phyloP scores from a whole-genome alignment of 306 rosid genomes.

The Gastrolobium bilobum region DNA sequence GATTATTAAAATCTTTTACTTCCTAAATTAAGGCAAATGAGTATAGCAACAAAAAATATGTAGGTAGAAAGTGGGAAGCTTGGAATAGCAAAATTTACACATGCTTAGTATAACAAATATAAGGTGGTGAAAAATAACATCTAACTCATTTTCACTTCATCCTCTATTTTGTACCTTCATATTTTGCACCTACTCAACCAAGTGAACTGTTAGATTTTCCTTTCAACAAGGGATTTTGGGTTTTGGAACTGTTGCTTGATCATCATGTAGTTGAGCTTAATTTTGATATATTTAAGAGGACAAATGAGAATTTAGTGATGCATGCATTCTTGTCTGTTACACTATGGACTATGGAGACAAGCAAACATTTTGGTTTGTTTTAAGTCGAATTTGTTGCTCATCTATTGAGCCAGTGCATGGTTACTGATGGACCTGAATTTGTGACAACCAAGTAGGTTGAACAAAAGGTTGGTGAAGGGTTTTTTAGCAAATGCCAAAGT shows the following conservation, averaged over 20 bases:
- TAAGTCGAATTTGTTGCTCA: conserved; percentile 23
- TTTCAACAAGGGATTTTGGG: not conserved
- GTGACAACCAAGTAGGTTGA: conserved; percentile 62
- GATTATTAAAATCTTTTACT: conserved; percentile 4
- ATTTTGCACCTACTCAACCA: not conserved
- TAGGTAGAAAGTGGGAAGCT: not conserved
- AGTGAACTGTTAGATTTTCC: not conserved
- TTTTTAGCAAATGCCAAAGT: conserved; percentile 69
- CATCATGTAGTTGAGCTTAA: not conserved
- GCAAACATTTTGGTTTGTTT: not conserved
- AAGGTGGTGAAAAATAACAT: not conserved
- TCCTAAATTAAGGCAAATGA: conserved; percentile 7
- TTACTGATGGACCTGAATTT: conserved; percentile 29
- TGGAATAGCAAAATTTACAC: not conserved
- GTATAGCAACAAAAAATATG: not conserved
- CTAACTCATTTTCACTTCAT: conserved; percentile 22
- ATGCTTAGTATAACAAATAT: not conserved
- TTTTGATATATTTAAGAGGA: conserved; percentile 26
- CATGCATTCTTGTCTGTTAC: conserved; percentile 11
- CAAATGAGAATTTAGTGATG: not conserved
- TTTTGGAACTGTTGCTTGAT: not conserved
- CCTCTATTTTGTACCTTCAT: conserved; percentile 1
- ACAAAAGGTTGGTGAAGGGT: conserved; percentile 77
- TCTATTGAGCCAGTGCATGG: conserved; percentile 23
- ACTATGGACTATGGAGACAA: not conserved